These are phyloP conservation scores for Striga asiatica DNA, from an alignment of 257 asterid genomes.

Conservation along the genomic window DNA sequence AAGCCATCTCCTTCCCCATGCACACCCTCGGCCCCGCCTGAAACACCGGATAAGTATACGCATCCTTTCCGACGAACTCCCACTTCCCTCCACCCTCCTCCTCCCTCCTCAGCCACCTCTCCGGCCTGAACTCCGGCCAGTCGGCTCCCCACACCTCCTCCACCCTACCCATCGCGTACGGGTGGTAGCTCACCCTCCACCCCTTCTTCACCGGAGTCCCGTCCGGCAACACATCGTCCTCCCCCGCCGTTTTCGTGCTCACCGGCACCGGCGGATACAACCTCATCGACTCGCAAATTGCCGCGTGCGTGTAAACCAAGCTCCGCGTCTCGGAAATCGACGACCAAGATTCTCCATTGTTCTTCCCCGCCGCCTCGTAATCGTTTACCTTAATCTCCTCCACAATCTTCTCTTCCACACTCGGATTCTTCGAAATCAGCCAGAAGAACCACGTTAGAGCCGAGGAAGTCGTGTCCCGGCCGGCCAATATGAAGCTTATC, in stretches of 20 bases:
- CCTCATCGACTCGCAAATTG: conserved; percentile 54
- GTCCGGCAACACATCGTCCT: conserved; percentile 48
- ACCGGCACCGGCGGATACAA: conserved; percentile 60
- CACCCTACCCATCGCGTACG: conserved; percentile 62
- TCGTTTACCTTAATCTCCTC: conserved; percentile 20
- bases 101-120: conserved; percentile 47
- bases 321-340: conserved; percentile 28
- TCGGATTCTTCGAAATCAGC: conserved; percentile 25
- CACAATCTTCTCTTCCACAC: conserved; percentile 31
- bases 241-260: conserved; percentile 30
- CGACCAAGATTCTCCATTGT: not conserved
- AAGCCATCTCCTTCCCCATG: conserved; percentile 29
- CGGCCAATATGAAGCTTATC: conserved; percentile 58
- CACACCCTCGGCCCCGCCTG: conserved; percentile 30
- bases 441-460: conserved; percentile 70
- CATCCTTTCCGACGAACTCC: conserved; percentile 37
- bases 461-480: conserved; percentile 59
- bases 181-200: conserved; percentile 35
- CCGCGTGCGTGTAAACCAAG: conserved; percentile 49
- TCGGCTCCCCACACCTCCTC: conserved; percentile 53
- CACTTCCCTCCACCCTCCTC: conserved; percentile 18
- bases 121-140: conserved; percentile 50
- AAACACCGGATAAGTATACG: conserved; percentile 23
- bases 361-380: no score
- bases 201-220: conserved; percentile 48